These are phyloP conservation scores for Tympanopsis confertula DNA, from an alignment of 2,329 filamentous ascomycete genomes.

Conservation along the genomic window DNA sequence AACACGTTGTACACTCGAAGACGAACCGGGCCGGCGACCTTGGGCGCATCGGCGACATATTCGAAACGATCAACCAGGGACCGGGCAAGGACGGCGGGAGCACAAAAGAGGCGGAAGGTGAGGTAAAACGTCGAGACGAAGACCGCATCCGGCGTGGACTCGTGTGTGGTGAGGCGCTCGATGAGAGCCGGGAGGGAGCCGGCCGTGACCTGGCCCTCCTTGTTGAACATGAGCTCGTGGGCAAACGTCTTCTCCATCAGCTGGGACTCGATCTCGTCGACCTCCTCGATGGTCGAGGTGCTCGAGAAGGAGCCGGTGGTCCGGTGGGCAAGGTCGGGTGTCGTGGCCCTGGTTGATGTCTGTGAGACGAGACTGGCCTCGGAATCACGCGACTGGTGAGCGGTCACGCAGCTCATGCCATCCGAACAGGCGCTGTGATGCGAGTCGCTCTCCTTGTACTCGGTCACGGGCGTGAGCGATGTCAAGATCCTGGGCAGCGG, in stretches of 20 bases:
- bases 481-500: constrained; percentile 44
- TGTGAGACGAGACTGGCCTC: constrained; percentile 71
- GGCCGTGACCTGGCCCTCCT: constrained; percentile 87
- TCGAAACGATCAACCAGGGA: constrained; percentile 84
- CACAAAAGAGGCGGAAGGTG: constrained; percentile 87
- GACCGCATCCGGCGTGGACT: constrained; percentile 79
- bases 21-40: constrained; percentile 67
- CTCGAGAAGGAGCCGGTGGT: neutral
- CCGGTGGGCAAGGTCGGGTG: constrained; percentile 51
- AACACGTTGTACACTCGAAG: constrained; percentile 91
- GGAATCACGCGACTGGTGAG: constrained; percentile 69
- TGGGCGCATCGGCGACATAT: constrained; percentile 70
- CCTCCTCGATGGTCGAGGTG: constrained; percentile 41
- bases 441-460: constrained; percentile 38
- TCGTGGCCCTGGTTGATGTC: constrained; percentile 78
- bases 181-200: constrained; percentile 82
- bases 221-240: constrained; percentile 82
- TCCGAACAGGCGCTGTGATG: constrained; percentile 40
- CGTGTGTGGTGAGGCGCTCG: constrained; percentile 86
- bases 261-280: constrained; percentile 68
- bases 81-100: constrained; percentile 66
- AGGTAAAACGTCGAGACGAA: constrained; percentile 94
- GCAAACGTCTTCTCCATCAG: constrained; percentile 87
- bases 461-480: constrained; percentile 30
- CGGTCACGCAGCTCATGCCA: constrained; percentile 63